These are phyloP conservation scores for Cyanidioschyzon merolae DNA, from an alignment of 23 red algal species.

Conservation along the genomic window DNA sequence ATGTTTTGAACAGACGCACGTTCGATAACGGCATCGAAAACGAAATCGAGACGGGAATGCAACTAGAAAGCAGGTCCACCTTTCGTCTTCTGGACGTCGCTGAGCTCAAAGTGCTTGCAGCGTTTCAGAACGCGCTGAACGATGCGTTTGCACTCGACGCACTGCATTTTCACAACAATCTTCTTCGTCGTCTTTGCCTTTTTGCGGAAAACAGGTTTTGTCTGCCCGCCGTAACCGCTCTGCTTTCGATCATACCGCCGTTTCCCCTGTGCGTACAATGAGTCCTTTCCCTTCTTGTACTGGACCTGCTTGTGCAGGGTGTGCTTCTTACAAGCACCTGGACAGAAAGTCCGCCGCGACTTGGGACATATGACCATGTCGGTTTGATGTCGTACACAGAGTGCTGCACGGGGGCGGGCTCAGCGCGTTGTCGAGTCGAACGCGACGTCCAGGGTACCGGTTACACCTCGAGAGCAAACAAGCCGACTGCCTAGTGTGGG, in stretches of 20 bases:
- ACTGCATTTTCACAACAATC: slow-evolving; percentile 82
- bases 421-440: too few species aligned
- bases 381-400: too few species aligned
- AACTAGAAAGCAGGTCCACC: slow-evolving; percentile 74
- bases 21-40: too few species aligned
- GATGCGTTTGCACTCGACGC: slow-evolving; percentile 71
- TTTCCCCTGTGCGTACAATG: slow-evolving; percentile 85
- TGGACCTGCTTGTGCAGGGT: slow-evolving; percentile 92
- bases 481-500: too few species aligned
- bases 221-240: slow-evolving; percentile 94
- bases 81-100: slow-evolving; percentile 97
- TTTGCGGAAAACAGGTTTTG: slow-evolving; percentile 98
- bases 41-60: too few species aligned
- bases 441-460: too few species aligned
- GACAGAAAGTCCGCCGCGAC: slow-evolving; percentile 80
- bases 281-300: slow-evolving; percentile 97
- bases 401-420: too few species aligned
- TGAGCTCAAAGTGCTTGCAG: slow-evolving; percentile 99
- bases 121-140: slow-evolving; percentile 68
- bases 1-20: too few species aligned
- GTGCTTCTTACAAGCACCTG: slow-evolving; percentile 80
- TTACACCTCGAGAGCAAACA: too few species aligned
- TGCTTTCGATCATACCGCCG: slow-evolving; percentile 94
- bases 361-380: slow-evolving; percentile 78
- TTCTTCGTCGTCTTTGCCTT: slow-evolving; percentile 99